Evolutionary conservation across 2,329 filamentous ascomycete genomes (phyloP).

Genomic region (Epichloe coenophiala): DNA sequence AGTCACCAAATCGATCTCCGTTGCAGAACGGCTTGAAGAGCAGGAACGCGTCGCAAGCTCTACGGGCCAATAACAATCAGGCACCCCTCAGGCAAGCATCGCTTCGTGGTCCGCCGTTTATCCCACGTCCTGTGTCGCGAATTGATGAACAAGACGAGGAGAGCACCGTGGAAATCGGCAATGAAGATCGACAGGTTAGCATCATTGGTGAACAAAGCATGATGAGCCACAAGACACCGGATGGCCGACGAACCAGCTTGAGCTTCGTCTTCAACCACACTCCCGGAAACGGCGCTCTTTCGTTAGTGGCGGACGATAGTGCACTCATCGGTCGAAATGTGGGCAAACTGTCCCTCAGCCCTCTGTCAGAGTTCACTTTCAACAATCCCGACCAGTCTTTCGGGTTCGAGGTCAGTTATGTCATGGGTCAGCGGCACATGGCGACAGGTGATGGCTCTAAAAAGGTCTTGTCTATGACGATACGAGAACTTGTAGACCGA

Average conservation of each 20-base stretch:
- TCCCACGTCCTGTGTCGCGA: conserved; percentile 54
- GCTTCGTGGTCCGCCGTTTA: conserved; percentile 39
- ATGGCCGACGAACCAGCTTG: conserved; percentile 30
- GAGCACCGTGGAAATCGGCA: conserved; percentile 25
- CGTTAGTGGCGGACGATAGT: conserved; percentile 28
- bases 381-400: conserved; percentile 64
- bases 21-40: conserved; percentile 9
- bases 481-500: conserved; percentile 73
- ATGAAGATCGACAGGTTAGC: conserved; percentile 36
- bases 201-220: conserved; percentile 37
- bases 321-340: conserved; percentile 44
- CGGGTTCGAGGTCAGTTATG: conserved; percentile 65
- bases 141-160: conserved; percentile 66
- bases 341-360: conserved; percentile 69
- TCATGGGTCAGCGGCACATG: conserved; percentile 45
- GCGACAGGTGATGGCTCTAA: conserved; percentile 42
- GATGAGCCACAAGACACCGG: conserved; percentile 25
- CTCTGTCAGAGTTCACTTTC: conserved; percentile 81
- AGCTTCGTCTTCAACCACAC: conserved; percentile 41
- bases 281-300: conserved; percentile 22
- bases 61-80: conserved; percentile 8
- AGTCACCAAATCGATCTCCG: conserved; percentile 14
- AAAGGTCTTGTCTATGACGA: conserved; percentile 66
- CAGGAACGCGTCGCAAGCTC: conserved; percentile 9
- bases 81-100: conserved; percentile 27